phyloP scores from a whole-genome alignment of 208 protist species.

The Kentomonas sorsogonicus region DNA sequence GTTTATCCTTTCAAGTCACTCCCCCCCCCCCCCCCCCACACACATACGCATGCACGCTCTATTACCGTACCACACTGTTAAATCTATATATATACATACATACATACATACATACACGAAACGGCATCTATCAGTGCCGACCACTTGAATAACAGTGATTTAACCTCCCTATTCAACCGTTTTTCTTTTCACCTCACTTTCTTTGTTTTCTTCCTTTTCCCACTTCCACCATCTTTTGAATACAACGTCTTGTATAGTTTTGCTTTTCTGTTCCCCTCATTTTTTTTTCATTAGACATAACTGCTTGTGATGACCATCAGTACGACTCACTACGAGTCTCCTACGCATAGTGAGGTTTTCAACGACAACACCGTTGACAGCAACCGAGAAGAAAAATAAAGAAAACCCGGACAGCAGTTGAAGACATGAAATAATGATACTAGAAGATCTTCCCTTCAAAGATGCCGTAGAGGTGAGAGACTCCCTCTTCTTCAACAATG shows the following conservation, averaged over 20 bases:
- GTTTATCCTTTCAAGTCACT: neutral
- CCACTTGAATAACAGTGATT: neutral
- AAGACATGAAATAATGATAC: too few species aligned
- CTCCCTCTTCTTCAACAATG: too few species aligned
- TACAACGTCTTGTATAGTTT: too few species aligned
- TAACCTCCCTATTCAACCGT: neutral
- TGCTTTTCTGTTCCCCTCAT: conserved; percentile 1
- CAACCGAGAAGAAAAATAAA: too few species aligned
- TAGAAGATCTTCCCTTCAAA: too few species aligned
- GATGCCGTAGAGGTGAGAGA: too few species aligned
- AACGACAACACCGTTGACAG: too few species aligned
- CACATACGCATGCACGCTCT: neutral
- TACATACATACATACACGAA: conserved; percentile 20
- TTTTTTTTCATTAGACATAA: neutral
- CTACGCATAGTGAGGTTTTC: too few species aligned
- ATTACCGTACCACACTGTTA: neutral
- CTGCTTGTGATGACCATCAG: too few species aligned
- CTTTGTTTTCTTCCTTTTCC: neutral
- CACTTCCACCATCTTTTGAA: neutral
- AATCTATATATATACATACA: conserved; percentile 28
- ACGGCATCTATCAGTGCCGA: neutral
- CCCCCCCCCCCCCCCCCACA: neutral
- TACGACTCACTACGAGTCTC: too few species aligned
- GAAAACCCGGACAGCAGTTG: too few species aligned
- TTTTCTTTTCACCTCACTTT: conserved; percentile 5